A percentile compares a stretch with the other conserved stretches of the same genome.
Evolutionary conservation across 2,329 filamentous ascomycete species (phyloP).

Genomic region (Pseudopyrenochaeta lycopersici): DNA sequence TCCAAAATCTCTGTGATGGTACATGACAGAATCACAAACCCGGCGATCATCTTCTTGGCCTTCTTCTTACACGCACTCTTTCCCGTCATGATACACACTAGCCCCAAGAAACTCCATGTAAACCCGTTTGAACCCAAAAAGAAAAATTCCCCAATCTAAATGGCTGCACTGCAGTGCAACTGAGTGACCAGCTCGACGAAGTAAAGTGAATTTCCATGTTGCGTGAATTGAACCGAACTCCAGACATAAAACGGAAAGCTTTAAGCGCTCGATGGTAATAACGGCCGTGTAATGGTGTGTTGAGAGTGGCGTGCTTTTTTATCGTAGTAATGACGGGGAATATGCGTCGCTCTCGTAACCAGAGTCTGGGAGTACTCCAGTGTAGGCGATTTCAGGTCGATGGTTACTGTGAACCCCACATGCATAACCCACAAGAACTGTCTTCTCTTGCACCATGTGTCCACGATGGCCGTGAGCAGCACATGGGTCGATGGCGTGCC

Average conservation of each 20-base stretch:
- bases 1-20: constrained; percentile 31
- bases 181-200: constrained; percentile 36
- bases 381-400: constrained; percentile 29
- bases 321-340: constrained; percentile 23
- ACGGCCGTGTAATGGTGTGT: constrained; percentile 1
- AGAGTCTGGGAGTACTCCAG: constrained; percentile 37
- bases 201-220: constrained; percentile 11
- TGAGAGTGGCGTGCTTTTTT: constrained; percentile 6
- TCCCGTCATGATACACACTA: constrained; percentile 14
- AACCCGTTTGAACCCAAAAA: constrained; percentile 29
- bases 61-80: constrained; percentile 18
- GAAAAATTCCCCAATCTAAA: constrained; percentile 11
- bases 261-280: not conserved
- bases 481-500: constrained; percentile 86
- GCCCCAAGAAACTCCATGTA: constrained; percentile 35
- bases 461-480: constrained; percentile 76
- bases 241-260: not conserved
- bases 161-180: constrained; percentile 16
- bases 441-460: constrained; percentile 76
- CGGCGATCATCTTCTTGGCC: not conserved
- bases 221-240: not conserved
- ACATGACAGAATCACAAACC: constrained; percentile 17
- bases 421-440: constrained; percentile 82
- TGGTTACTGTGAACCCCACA: constrained; percentile 66
- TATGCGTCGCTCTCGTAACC: constrained; percentile 40